Evolutionary conservation across 768 basidiomycete species (phyloP).

Genomic region (Rubroboletus satanas): DNA sequence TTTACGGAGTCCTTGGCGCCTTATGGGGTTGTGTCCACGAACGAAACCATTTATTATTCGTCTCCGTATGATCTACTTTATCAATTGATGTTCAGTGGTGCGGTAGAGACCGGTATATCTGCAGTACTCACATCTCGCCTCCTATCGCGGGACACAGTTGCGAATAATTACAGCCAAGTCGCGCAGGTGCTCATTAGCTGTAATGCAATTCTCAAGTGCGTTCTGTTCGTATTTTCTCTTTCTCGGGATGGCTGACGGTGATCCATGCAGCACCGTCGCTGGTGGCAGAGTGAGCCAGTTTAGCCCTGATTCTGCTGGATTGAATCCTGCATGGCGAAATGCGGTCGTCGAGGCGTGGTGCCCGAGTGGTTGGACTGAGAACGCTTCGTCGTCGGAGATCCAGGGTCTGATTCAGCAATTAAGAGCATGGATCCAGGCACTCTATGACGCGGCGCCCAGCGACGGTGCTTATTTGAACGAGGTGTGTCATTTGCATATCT

Average conservation of each 20-base stretch:
- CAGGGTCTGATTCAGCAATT: constrained; percentile 5
- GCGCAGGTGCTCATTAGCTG: constrained; percentile 18
- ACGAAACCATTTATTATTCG: constrained; percentile 21
- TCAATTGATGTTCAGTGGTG: background rate
- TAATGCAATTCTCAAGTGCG: background rate
- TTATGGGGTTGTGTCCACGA: constrained; percentile 21
- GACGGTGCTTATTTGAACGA: constrained; percentile 49
- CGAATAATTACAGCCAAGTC: constrained; percentile 21
- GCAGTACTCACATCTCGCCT: constrained; percentile 24
- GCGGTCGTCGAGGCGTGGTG: constrained; percentile 23
- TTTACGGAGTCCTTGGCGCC: constrained; percentile 11
- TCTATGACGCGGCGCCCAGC: constrained; percentile 28
- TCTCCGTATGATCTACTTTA: constrained; percentile 28
- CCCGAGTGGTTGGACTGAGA: constrained; percentile 19
- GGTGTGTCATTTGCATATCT: constrained; percentile 19
- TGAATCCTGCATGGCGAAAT: constrained; percentile 48
- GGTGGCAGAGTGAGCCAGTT: constrained; percentile 41
- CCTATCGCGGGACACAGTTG: constrained; percentile 28
- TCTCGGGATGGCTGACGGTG: constrained; percentile 3
- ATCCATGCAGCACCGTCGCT: constrained; percentile 34
- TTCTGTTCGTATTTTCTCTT: background rate
- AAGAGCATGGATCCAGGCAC: constrained; percentile 1
- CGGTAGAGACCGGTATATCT: constrained; percentile 19
- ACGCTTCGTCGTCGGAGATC: constrained; percentile 12
- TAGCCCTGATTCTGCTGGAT: constrained; percentile 36